Evolutionary conservation across 176 grass and related monocot species (phyloP).

Genomic region (Poa pratensis): DNA sequence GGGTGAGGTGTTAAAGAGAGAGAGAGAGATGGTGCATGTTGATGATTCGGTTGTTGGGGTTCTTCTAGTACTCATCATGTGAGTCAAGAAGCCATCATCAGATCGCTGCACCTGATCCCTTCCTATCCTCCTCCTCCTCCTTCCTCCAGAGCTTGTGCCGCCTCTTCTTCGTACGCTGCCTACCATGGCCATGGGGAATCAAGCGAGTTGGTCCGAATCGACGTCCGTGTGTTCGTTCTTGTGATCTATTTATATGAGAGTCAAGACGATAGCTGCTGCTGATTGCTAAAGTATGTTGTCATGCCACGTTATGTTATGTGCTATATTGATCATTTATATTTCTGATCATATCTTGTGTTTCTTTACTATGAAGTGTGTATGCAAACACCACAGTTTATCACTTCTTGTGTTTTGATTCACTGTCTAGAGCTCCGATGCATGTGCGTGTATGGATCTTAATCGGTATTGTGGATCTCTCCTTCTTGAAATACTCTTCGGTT

Average conservation of each 20-base stretch:
- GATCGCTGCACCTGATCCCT: constrained; percentile 37
- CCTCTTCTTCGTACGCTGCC: constrained; percentile 31
- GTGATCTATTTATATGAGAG: constrained; percentile 35
- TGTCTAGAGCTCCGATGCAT: constrained; percentile 33
- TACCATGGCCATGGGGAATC: constrained; percentile 55
- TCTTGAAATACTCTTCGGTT: neutral
- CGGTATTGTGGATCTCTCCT: constrained; percentile 24
- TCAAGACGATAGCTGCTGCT: constrained; percentile 20
- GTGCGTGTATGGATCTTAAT: neutral
- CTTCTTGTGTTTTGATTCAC: neutral
- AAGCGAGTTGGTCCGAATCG: constrained; percentile 69
- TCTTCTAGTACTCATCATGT: constrained; percentile 21
- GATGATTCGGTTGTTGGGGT: constrained; percentile 45
- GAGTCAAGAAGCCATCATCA: constrained; percentile 61
- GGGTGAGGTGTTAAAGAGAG: constrained; percentile 14
- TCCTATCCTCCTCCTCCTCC: constrained; percentile 2
- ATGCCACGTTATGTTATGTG: constrained; percentile 41
- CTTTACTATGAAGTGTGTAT: neutral
- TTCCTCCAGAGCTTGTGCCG: constrained; percentile 2
- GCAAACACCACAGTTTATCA: constrained; percentile 18
- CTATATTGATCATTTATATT: constrained; percentile 37
- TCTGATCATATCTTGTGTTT: neutral
- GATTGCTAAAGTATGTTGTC: constrained; percentile 56
- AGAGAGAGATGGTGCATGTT: constrained; percentile 16
- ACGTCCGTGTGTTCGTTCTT: constrained; percentile 47